phyloP scores from a whole-genome alignment of 495 filamentous ascomycete genomes.

The Aspergillus affinis region DNA sequence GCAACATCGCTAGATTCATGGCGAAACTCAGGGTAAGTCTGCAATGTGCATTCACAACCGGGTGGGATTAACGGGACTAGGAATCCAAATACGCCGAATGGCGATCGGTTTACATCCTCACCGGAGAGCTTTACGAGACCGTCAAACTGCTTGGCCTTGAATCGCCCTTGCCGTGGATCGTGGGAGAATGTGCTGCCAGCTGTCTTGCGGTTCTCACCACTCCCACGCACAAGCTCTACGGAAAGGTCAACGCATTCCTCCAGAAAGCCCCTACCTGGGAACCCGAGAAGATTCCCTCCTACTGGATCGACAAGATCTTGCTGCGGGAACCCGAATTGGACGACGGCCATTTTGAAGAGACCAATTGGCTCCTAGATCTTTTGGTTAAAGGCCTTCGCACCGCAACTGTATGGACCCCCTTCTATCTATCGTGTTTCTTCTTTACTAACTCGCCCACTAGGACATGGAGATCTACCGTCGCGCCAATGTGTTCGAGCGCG shows the following conservation, averaged over 20 bases:
- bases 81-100: slow-evolving; percentile 72
- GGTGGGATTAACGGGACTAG: slow-evolving; percentile 19
- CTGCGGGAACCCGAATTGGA: slow-evolving; percentile 67
- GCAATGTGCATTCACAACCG: neutral
- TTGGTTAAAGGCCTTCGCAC: slow-evolving; percentile 69
- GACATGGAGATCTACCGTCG: slow-evolving; percentile 85
- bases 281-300: slow-evolving; percentile 67
- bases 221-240: slow-evolving; percentile 80
- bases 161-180: slow-evolving; percentile 66
- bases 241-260: slow-evolving; percentile 83
- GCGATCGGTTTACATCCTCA: slow-evolving; percentile 69
- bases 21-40: slow-evolving; percentile 56
- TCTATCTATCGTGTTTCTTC: neutral
- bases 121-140: slow-evolving; percentile 77
- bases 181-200: slow-evolving; percentile 70
- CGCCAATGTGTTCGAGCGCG: slow-evolving; percentile 73
- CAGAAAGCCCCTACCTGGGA: slow-evolving; percentile 73
- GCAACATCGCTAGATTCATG: slow-evolving; percentile 63
- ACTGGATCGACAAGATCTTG: slow-evolving; percentile 71
- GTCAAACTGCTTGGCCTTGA: slow-evolving; percentile 53
- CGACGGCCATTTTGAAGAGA: slow-evolving; percentile 72
- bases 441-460: slow-evolving; percentile 22
- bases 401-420: slow-evolving; percentile 38
- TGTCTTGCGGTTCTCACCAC: slow-evolving; percentile 67
- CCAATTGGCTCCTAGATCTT: slow-evolving; percentile 77